Base-by-base conservation (phyloP, 805 yeast genomes). In the Candida adriatica region DNA sequence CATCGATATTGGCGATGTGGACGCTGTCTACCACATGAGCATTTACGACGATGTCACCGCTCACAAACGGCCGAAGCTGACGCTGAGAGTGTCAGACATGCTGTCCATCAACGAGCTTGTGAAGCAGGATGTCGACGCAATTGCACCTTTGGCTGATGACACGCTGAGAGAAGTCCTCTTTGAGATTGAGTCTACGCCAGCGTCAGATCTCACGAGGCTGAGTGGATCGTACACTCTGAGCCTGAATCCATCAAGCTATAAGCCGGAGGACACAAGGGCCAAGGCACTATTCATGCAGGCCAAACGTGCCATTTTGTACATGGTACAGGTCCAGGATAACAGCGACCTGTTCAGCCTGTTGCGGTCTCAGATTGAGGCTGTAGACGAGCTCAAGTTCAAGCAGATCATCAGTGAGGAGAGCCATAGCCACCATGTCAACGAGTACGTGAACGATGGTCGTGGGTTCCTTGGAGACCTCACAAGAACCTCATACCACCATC, bases 281-380 rank as follows among this genome's bases (percentile, higher is more conserved):
- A 70, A 70, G 31, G 61, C 80, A 6, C 57, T 84, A 18, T 62
- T 79, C 46, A 69, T 85, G 32, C 87, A 85, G 49, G 86, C 82
- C 1, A 90, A 90, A 53, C 64, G 95, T 40, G 80, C 87, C 43
- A 60, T 88, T n/a, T 59, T 81, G 11, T 86, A 86, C 49, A 75
- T 90, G 48, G 74, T 88, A 40, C 76, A 87, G 42, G 83, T 92
- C 6, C 96, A 92, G 61, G 67, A 62, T 28, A 71, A 73, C 10
- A 62, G 70, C 2, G 78, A 75, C 41, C 64, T 90, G 27, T 68
- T 79, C 33, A 90, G 82, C 30, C 58, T 85, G 33, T 55, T 86
- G 30, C 66, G 82, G 8, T 70, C 78, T 4, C 81, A 80, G 4
- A 84, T 83, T 18, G 62, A 66, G 22, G 72, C 78, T 0, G 66